These are phyloP conservation scores for Candida germanica DNA, from an alignment of 805 yeast species.

Conservation along the genomic window DNA sequence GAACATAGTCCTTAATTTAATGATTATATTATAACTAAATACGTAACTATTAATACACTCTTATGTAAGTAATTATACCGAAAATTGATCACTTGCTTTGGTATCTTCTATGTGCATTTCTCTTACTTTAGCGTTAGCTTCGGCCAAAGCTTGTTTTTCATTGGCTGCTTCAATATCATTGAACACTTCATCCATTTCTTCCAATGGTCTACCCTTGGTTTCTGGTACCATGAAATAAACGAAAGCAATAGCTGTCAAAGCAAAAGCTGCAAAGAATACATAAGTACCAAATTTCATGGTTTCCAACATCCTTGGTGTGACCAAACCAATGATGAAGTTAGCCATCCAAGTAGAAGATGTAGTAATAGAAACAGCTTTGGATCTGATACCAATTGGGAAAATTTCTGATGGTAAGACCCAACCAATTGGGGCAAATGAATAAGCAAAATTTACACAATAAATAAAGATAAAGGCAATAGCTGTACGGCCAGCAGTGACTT, in stretches of 20 bases:
- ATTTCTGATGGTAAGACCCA: slow-evolving; percentile 40
- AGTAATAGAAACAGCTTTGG: slow-evolving; percentile 34
- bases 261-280: slow-evolving; percentile 21
- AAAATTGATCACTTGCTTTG: not conserved
- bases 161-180: slow-evolving; percentile 12
- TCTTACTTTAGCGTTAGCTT: slow-evolving; percentile 2
- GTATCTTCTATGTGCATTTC: not conserved
- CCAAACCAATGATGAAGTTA: slow-evolving; percentile 38
- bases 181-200: slow-evolving; percentile 55
- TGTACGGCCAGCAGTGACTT: slow-evolving; percentile 24
- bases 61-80: not conserved
- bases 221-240: slow-evolving; percentile 50
- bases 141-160: slow-evolving; percentile 10
- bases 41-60: not conserved
- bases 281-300: slow-evolving; percentile 27
- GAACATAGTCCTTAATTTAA: slow-evolving; percentile 7
- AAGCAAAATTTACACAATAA: slow-evolving; percentile 29
- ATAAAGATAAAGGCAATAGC: slow-evolving; percentile 34
- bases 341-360: slow-evolving; percentile 39
- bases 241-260: slow-evolving; percentile 36
- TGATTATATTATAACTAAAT: not conserved
- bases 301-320: slow-evolving; percentile 29
- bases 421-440: slow-evolving; percentile 35
- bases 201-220: slow-evolving; percentile 72
- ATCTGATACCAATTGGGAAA: slow-evolving; percentile 38